Base-by-base conservation (phyloP, 1,139 yeast genomes). In the Geotrichum phurueaensis region DNA sequence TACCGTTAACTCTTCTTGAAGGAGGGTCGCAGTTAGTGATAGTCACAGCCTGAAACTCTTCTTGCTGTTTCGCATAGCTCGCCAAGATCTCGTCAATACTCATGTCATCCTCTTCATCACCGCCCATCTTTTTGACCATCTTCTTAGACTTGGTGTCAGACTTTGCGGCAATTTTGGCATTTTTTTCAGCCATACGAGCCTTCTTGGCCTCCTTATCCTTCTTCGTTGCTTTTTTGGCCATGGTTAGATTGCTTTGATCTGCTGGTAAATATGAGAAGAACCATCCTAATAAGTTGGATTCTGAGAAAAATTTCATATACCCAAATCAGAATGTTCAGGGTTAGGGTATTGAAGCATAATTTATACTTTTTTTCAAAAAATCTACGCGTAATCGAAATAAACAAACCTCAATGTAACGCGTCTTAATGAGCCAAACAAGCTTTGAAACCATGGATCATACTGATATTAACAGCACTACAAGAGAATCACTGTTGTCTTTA, bases 171-270 rank as follows among this genome's bases (percentile, higher is more conserved):
- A 82, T 87, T 73, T 92, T 92, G 75, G 87, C 86, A 64, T 83
- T 85, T 78, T 94, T 94, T 66, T 85, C 92, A 33, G 94, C 96
- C 49, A 87, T 78, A 57, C 96, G 83, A 36, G 95, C 96, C 81
- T 91, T 91, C 75, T 91, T 90, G 68, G 96, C 90, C 57, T 89
- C 97, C 74, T 90, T 90, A 64, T 89, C 84, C 74, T 89, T 89
- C 75, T 89, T 89, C 75, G 89, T 89, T 75, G 88, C 87, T 76
- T 90, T 91, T 76, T 89, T 91, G 13, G 91, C 96, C 96, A 89
- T 87, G 20, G 13, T 49, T 51, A 22, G 31, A 31, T 23, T 12
- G 18, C 39, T 53, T 55, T 1, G 23, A 48, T 27, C 33, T 13
- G 31, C 4, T 29, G 39, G n/a, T 25, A 9, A 23, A 23, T 43